Conservation (phyloP, 441 rosid species). For the Gossypium davidsonii region DNA sequence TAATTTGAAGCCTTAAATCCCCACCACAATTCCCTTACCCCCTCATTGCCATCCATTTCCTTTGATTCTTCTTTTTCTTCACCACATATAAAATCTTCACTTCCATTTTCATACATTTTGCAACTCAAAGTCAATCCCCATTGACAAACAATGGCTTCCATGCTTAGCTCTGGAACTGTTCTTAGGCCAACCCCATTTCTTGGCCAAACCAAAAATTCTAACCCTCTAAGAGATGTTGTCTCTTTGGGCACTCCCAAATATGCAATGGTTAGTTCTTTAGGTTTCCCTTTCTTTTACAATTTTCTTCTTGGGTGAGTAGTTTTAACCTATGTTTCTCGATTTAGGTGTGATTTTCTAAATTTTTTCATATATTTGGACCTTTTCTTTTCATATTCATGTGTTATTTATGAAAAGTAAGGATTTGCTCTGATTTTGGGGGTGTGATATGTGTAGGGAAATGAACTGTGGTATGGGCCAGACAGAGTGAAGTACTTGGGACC, state of each 20-base stretch:
- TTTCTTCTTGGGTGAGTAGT: not conserved
- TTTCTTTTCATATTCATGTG: too few relatives aligned
- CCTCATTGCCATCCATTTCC: constrained; percentile 34
- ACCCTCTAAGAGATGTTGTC: constrained; percentile 64
- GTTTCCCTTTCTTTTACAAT: not conserved
- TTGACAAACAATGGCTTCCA: constrained; percentile 40
- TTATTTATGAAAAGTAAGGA: too few relatives aligned
- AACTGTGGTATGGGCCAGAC: constrained; percentile 95
- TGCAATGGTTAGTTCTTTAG: constrained; percentile 49
- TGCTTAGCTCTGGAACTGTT: constrained; percentile 49
- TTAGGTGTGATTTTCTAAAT: not conserved
- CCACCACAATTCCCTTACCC: constrained; percentile 27
- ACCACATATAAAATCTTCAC: not conserved
- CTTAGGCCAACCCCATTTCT: constrained; percentile 53
- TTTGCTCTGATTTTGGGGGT: not conserved
- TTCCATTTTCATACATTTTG: constrained; percentile 2
- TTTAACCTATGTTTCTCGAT: not conserved
- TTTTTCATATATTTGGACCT: not conserved
- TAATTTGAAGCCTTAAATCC: constrained; percentile 24
- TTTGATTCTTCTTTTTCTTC: constrained; percentile 19
- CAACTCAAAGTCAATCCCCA: constrained; percentile 11
- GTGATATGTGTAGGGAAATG: constrained; percentile 43
- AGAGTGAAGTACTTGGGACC: constrained; percentile 95
- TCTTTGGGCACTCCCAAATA: constrained; percentile 54
- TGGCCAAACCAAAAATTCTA: constrained; percentile 51